Evolutionary conservation across 169 alveolate genomes (phyloP).

Genomic region (Besnoitia besnoiti): DNA sequence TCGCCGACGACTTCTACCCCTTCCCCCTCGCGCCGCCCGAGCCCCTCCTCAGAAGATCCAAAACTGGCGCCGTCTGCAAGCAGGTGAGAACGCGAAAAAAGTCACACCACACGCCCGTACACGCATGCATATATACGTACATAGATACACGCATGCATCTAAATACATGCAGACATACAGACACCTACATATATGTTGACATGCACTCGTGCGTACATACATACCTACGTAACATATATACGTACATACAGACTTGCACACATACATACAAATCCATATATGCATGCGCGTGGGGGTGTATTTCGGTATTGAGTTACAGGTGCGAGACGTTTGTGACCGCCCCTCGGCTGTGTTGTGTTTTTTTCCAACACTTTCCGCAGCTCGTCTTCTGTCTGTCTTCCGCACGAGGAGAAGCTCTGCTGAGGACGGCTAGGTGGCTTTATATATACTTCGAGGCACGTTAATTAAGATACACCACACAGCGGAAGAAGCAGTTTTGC

Average conservation of each 20-base stretch:
- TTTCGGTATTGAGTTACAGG: too few relatives aligned
- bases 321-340: not conserved
- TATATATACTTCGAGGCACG: too few relatives aligned
- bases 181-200: not conserved
- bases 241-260: not conserved
- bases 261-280: too few relatives aligned
- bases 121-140: not conserved
- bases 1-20: conserved; percentile 32
- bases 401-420: too few relatives aligned
- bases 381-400: not conserved
- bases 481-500: too few relatives aligned
- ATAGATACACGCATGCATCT: not conserved
- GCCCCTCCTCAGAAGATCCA: conserved; percentile 14
- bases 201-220: not conserved
- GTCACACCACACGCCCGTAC: not conserved
- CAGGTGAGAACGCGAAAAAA: conserved; percentile 5
- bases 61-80: not conserved
- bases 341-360: not conserved
- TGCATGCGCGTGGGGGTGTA: too few relatives aligned
- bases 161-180: not conserved
- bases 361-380: not conserved
- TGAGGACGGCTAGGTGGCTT: too few relatives aligned
- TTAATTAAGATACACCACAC: too few relatives aligned
- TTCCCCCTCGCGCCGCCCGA: conserved; percentile 42
- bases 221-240: not conserved